Evolutionary conservation across 257 asterid species (phyloP), one percentile per base, ranked within the genome.

Genomic region (Coffea eugenioides): DNA sequence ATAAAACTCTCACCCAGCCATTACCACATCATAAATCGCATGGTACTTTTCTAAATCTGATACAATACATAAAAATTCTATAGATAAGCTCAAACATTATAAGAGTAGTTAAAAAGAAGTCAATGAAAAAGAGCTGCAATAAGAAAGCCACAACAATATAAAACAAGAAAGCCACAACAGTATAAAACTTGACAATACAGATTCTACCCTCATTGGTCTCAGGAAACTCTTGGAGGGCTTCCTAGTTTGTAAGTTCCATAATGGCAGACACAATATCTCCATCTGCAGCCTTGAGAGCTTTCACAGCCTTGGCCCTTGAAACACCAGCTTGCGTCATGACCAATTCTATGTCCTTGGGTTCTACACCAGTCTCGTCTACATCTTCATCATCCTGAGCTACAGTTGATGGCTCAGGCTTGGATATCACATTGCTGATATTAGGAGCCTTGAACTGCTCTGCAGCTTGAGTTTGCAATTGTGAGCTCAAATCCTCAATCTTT

Each of bases 311-410:
- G 27, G 83, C 85, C 81, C 93, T 88, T 1, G 97, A 78, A 74
- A 92, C 94, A 21, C 94, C 92, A 2, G 94, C 93, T 75, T 90
- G 93, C 0, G 90, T 89, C 93, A 92, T 92, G 80, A 90, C 91
- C 80, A 89, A 82, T 86, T 91, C 97, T 8, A 91, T 83, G 84
- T 91, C 92, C 88, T 92, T 88, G 0, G 92, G 92, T n/a, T 88
- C 97, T 0, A 91, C 93, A 36, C 92, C 93, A n/a, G 85, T 83
- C 79, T 91, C 94, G 18, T 90, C 97, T 45, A 88, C 91, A 0
- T 88, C 97, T 80, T 91, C 97, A 18, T 91, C 97, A 16, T 90
- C 97, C 82, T 86, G 94, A 69, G 82, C 76, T 11, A 74, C 64
- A 0, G 79, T 61, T 15, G 97, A 72, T 68, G 97, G 87, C 74